phyloP scores from a whole-genome alignment of 2,329 filamentous ascomycete species.

The Dactylellina haptotyla region DNA sequence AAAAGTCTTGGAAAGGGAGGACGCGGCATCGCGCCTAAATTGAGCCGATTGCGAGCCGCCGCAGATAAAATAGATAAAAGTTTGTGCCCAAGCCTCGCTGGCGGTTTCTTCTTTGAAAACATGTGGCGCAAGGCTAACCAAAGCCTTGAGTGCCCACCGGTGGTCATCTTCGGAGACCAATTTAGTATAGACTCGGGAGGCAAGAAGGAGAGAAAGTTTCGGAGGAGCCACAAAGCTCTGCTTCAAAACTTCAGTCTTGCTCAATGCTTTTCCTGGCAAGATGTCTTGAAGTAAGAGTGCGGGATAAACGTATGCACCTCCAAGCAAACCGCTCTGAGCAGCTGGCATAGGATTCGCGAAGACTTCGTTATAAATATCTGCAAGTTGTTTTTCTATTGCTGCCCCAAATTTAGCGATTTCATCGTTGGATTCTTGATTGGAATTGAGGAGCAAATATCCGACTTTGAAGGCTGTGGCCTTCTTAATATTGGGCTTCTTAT shows the following conservation, averaged over 20 bases:
- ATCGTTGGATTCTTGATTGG: slow-evolving; percentile 64
- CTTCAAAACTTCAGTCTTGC: slow-evolving; percentile 71
- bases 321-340: slow-evolving; percentile 82
- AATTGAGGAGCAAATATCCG: slow-evolving; percentile 75
- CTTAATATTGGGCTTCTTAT: slow-evolving; percentile 82
- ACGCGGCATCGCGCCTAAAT: slow-evolving; percentile 72
- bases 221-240: slow-evolving; percentile 76
- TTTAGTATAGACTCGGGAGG: slow-evolving; percentile 84
- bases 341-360: slow-evolving; percentile 79
- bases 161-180: slow-evolving; percentile 78
- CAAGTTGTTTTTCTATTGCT: slow-evolving; percentile 67
- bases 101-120: slow-evolving; percentile 67
- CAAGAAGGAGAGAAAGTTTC: slow-evolving; percentile 88
- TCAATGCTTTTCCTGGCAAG: slow-evolving; percentile 61
- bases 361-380: slow-evolving; percentile 80
- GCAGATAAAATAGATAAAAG: slow-evolving; percentile 80
- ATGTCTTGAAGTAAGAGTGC: slow-evolving; percentile 70
- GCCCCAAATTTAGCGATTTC: slow-evolving; percentile 68
- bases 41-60: slow-evolving; percentile 70
- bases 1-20: slow-evolving; percentile 74
- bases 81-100: slow-evolving; percentile 80
- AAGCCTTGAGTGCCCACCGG: slow-evolving; percentile 77
- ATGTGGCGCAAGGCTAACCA: slow-evolving; percentile 71
- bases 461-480: slow-evolving; percentile 82
- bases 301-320: slow-evolving; percentile 78